A percentile compares a stretch with the other conserved stretches of the same genome.
phyloP scores from a whole-genome alignment of 352 stramenopile genomes.

The Globisporangium canariense region DNA sequence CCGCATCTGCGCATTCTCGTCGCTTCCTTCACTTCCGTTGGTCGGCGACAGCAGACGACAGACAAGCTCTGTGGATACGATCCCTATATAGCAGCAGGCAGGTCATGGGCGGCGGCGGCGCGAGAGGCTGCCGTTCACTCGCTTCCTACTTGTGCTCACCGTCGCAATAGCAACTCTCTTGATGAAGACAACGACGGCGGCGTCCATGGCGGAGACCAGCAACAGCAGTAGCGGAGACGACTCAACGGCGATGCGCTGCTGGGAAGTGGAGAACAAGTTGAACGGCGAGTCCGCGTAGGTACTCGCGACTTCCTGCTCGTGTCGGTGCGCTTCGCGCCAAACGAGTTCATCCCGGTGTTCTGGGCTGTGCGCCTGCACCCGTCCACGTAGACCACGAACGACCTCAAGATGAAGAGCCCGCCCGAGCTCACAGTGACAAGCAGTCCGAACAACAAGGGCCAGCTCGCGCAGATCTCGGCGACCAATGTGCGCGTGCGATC shows the following conservation, averaged over 20 bases:
- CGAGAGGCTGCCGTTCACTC: background rate
- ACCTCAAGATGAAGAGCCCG: slow-evolving; percentile 39
- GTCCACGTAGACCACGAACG: slow-evolving; percentile 28
- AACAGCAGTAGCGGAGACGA: background rate
- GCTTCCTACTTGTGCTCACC: background rate
- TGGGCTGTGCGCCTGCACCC: slow-evolving; percentile 35
- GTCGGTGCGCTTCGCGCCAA: slow-evolving; percentile 29
- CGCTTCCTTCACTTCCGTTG: slow-evolving; percentile 3
- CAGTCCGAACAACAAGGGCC: slow-evolving; percentile 23
- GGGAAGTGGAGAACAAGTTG: slow-evolving; percentile 29
- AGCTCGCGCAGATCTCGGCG: slow-evolving; percentile 38
- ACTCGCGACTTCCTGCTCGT: slow-evolving; percentile 25
- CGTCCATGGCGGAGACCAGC: background rate
- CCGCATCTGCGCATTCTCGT: background rate
- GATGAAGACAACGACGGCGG: background rate
- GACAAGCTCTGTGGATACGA: too few species aligned
- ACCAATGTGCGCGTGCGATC: slow-evolving; percentile 46
- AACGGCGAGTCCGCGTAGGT: slow-evolving; percentile 15
- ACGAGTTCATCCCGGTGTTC: slow-evolving; percentile 40
- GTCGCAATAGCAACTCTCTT: background rate
- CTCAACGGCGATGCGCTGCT: slow-evolving; percentile 26
- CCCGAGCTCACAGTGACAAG: slow-evolving; percentile 28
- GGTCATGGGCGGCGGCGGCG: background rate
- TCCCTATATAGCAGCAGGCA: background rate
- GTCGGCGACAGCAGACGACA: background rate